phyloP scores from a whole-genome alignment of 768 basidiomycete genomes.

The Trametes elegans region DNA sequence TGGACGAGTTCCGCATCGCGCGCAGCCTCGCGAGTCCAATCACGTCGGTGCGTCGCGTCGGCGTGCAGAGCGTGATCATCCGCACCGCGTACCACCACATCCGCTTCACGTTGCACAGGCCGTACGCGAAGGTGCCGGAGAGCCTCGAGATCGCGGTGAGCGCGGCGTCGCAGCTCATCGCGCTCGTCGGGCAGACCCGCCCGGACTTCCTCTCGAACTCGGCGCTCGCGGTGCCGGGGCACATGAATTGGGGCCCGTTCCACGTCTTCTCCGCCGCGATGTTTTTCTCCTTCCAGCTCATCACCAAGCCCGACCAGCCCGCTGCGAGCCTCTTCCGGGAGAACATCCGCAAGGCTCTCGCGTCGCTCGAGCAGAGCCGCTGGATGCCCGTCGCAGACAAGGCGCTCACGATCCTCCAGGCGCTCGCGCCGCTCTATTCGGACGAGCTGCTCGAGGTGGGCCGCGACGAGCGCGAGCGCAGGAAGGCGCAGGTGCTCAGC shows the following conservation, averaged over 20 bases:
- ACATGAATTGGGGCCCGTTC: slow-evolving; percentile 82
- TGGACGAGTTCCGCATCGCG: slow-evolving; percentile 75
- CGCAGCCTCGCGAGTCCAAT: slow-evolving; percentile 66
- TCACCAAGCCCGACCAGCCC: slow-evolving; percentile 76
- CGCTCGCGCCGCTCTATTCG: slow-evolving; percentile 72
- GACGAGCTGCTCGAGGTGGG: slow-evolving; percentile 54
- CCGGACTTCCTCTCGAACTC: slow-evolving; percentile 70
- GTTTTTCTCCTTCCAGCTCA: slow-evolving; percentile 90
- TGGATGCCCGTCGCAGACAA: slow-evolving; percentile 73
- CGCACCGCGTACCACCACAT: slow-evolving; percentile 78
- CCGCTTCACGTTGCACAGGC: slow-evolving; percentile 81
- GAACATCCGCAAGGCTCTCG: slow-evolving; percentile 68
- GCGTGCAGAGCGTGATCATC: slow-evolving; percentile 80
- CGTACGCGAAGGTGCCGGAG: slow-evolving; percentile 49
- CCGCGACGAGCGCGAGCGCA: slow-evolving; percentile 53
- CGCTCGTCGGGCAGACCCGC: slow-evolving; percentile 71
- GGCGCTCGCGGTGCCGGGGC: slow-evolving; percentile 67
- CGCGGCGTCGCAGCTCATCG: slow-evolving; percentile 76
- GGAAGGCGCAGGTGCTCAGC: slow-evolving; percentile 58
- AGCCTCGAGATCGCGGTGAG: slow-evolving; percentile 73
- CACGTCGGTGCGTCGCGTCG: slow-evolving; percentile 58
- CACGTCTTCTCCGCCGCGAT: slow-evolving; percentile 85
- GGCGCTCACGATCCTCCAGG: slow-evolving; percentile 65
- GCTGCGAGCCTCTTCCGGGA: slow-evolving; percentile 74
- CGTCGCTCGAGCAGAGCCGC: slow-evolving; percentile 62